Evolutionary conservation across 306 rosid species (phyloP), one percentile per base, ranked within the genome.

Genomic region (Quercus aquifolioides): DNA sequence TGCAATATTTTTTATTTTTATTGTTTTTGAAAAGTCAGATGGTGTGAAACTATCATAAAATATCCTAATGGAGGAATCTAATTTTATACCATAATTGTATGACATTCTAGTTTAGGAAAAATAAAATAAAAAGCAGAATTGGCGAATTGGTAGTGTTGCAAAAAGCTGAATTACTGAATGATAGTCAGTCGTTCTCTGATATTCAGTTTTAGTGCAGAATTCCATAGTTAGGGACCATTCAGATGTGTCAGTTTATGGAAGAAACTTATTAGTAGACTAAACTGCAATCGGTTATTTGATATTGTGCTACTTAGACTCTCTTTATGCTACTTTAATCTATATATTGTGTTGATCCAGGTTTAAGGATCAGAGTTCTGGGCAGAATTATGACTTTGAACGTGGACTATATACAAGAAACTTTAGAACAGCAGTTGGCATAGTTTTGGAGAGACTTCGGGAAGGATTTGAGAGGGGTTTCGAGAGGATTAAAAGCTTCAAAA

Each of bases 301-400:
- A 30, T 30, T 30, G 31, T 30, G 31, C 31, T 30, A 30, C 31
- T 30, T 30, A 30, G 4, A 30, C 31, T 30, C 31, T 30, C 31
- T 30, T 30, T 30, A 30, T 30, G 31, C 31, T 30, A 30, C 31
- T 30, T 58, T 74, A 43, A 43, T 52, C 1, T 43, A 67, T 76
- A n/a, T 80, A 41, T 33, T 33, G 38, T 33, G 38, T 33, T 33
- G 38, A 33, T 33, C 38, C 83, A 90, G 97, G 83, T 90, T 92
- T 85, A 84, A 74, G 74, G 90, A 87, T 77, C 84, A 87, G 91
- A 87, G 64, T 60, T 83, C 92, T 9, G 91, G 85, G 74, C 71
- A 55, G 20, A 73, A 79, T 20, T 82, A 54, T 77, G 76, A 88
- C 3, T 17, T 30, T 5, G 46, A 28, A 55, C 77, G 78, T 73